Evolutionary conservation across 2,329 filamentous ascomycete genomes (phyloP).

Genomic region (Claviceps sp.): DNA sequence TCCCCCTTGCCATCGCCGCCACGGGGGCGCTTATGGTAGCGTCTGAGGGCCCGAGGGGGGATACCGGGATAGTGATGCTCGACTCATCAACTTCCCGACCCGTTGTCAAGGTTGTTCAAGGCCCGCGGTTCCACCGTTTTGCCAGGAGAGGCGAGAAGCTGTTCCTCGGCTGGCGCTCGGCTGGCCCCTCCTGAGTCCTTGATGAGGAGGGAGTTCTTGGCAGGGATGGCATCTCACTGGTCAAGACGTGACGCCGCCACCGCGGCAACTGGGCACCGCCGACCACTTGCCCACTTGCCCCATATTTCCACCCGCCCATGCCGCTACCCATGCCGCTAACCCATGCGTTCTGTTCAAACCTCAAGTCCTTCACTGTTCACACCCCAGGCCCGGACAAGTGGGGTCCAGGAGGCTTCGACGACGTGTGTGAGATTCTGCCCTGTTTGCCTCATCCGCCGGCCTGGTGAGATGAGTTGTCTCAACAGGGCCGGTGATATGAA

Average conservation of each 20-base stretch:
- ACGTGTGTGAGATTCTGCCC: background rate
- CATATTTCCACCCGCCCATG: background rate
- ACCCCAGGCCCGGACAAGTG: background rate
- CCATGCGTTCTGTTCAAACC: too few species aligned
- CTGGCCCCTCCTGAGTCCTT: too few species aligned
- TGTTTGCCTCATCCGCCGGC: background rate
- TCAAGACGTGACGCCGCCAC: slow-evolving; percentile 7
- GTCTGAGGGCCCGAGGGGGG: too few species aligned
- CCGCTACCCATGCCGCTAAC: background rate
- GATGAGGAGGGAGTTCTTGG: slow-evolving; percentile 1
- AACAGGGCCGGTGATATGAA: background rate
- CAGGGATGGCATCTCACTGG: slow-evolving; percentile 8
- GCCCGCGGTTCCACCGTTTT: background rate
- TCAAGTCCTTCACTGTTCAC: background rate
- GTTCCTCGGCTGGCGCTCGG: too few species aligned
- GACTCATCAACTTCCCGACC: background rate
- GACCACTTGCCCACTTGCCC: background rate
- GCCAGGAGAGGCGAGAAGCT: background rate
- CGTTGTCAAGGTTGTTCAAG: background rate
- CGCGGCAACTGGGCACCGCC: slow-evolving; percentile 5
- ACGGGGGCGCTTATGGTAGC: too few species aligned
- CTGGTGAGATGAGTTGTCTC: background rate
- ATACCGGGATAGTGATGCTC: background rate
- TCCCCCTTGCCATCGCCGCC: slow-evolving; percentile 1
- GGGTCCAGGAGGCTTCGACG: background rate